These are phyloP conservation scores for Cladophialophora yegresii DNA, from an alignment of 2,329 filamentous ascomycete genomes.

Conservation along the genomic window DNA sequence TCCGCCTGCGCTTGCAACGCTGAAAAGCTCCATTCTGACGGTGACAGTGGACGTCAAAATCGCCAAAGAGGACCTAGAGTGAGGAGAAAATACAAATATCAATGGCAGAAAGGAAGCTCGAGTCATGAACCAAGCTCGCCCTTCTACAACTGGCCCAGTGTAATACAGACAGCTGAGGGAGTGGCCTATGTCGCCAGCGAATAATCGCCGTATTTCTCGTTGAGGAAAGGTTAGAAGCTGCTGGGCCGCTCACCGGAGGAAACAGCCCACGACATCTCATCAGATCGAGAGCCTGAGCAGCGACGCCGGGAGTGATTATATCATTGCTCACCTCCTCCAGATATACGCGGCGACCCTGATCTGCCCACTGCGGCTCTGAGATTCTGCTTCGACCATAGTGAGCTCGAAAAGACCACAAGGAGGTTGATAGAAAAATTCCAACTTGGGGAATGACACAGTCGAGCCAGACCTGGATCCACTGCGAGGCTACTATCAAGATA, in stretches of 20 bases:
- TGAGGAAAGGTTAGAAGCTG: background rate
- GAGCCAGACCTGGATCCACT: no score
- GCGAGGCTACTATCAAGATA: no score
- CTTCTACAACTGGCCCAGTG: no score
- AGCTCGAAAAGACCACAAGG: no score
- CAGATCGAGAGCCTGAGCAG: background rate
- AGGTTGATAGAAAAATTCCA: no score
- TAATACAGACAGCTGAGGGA: background rate
- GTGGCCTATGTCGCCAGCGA: background rate
- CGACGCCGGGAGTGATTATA: background rate
- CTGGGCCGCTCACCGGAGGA: background rate
- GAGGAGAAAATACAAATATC: background rate
- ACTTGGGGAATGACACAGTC: no score
- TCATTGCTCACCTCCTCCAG: background rate
- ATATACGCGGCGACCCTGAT: no score
- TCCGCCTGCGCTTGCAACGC: background rate
- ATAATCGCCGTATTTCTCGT: background rate
- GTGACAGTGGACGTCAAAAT: background rate
- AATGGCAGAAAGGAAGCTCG: background rate
- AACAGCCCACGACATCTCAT: background rate
- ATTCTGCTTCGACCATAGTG: no score
- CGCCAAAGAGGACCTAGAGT: background rate
- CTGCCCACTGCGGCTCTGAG: no score
- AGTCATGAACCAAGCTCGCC: no score
- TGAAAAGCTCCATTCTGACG: background rate